Evolutionary conservation across 2,329 filamentous ascomycete genomes (phyloP).

Genomic region (Clarireedia hainanense): DNA sequence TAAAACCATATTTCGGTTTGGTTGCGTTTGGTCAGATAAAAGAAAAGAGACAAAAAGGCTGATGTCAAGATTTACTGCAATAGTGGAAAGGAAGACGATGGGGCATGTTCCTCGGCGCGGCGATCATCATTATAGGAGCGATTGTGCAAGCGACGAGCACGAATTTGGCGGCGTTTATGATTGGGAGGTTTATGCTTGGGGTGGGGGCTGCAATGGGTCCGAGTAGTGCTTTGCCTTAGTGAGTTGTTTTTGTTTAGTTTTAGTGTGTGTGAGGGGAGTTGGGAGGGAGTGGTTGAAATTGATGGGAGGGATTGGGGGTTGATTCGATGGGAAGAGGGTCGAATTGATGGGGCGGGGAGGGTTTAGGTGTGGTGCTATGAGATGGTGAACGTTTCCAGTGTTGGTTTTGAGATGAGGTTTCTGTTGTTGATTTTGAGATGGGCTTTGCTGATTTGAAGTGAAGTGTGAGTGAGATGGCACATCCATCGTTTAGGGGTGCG

Average conservation of each 20-base stretch:
- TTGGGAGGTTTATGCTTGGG: slow-evolving; percentile 49
- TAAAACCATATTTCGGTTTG: too few species aligned
- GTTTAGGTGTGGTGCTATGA: too few species aligned
- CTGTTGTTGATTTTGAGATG: too few species aligned
- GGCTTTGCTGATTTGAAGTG: slow-evolving; percentile 12
- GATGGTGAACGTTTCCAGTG: too few species aligned
- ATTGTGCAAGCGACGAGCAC: slow-evolving; percentile 20
- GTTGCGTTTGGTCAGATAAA: too few species aligned
- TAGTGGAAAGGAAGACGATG: slow-evolving; percentile 10
- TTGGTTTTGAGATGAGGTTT: too few species aligned
- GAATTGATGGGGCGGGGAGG: too few species aligned
- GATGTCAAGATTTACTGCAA: neutral
- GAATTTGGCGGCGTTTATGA: slow-evolving; percentile 34
- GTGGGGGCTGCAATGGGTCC: slow-evolving; percentile 8
- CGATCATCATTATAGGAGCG: slow-evolving; percentile 13
- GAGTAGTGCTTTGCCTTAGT: slow-evolving; percentile 6
- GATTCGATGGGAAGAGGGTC: too few species aligned
- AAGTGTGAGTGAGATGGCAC: slow-evolving; percentile 38
- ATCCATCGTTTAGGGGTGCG: slow-evolving; percentile 37
- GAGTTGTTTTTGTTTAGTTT: neutral
- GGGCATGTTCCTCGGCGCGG: slow-evolving; percentile 17
- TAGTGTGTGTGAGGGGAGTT: too few species aligned
- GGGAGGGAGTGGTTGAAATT: too few species aligned
- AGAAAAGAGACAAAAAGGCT: too few species aligned
- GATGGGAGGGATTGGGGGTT: too few species aligned